phyloP scores from a whole-genome alignment of 2,329 filamentous ascomycete genomes.

The Aschersonia sp. region DNA sequence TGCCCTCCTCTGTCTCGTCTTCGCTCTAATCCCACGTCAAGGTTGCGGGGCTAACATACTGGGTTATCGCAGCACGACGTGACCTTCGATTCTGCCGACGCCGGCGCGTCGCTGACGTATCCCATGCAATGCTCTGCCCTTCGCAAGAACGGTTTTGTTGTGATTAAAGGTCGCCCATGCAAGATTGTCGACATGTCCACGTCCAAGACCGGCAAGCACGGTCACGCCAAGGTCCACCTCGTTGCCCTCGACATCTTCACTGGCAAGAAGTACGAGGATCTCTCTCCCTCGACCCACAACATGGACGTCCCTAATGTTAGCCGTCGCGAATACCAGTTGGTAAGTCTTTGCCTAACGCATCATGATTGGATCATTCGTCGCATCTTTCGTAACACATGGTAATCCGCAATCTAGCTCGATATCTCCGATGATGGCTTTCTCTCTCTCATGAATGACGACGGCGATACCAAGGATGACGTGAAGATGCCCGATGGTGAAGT shows the following conservation, averaged over 20 bases:
- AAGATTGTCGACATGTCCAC: constrained; percentile 99
- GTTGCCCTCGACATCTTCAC: constrained; percentile 99
- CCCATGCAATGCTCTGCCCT: constrained; percentile 99
- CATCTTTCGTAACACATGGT: background rate
- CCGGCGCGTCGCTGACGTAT: constrained; percentile 85
- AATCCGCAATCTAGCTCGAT: constrained; percentile 49
- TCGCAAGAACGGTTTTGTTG: constrained; percentile 97
- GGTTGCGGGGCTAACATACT: constrained; percentile 5
- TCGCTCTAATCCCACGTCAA: background rate
- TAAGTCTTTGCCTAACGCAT: constrained; percentile 37
- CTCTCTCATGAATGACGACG: constrained; percentile 78
- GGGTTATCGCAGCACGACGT: constrained; percentile 41
- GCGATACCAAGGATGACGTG: constrained; percentile 87
- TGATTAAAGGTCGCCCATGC: constrained; percentile 98
- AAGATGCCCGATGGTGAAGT: constrained; percentile 81
- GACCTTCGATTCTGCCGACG: constrained; percentile 84
- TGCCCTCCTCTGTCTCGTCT: background rate
- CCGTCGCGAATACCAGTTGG: constrained; percentile 85
- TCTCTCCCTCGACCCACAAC: constrained; percentile 94
- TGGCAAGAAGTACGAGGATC: constrained; percentile 97
- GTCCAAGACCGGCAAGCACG: constrained; percentile 99
- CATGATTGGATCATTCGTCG: background rate
- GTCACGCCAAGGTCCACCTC: constrained; percentile 99
- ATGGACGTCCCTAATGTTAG: constrained; percentile 94
- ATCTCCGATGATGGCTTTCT: constrained; percentile 91